Evolutionary conservation across 352 stramenopile genomes (phyloP).

Genomic region (Sclerospora graminicola): DNA sequence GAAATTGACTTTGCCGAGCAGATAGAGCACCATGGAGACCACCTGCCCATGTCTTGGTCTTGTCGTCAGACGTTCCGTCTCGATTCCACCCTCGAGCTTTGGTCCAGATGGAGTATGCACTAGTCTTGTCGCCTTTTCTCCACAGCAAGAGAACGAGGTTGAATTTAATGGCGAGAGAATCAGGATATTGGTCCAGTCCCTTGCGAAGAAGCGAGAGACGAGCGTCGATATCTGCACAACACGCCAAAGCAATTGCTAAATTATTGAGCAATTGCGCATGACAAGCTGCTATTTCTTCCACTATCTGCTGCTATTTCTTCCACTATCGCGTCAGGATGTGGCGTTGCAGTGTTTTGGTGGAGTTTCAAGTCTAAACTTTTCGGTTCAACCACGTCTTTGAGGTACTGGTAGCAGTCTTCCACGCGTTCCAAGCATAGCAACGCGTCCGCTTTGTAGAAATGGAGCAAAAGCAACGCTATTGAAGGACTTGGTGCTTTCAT

Average conservation of each 20-base stretch:
- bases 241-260: slow-evolving; percentile 42
- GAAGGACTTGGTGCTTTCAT: background rate
- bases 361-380: slow-evolving; percentile 13
- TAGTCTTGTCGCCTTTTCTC: slow-evolving; percentile 32
- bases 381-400: slow-evolving; percentile 26
- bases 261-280: slow-evolving; percentile 72
- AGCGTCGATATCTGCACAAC: slow-evolving; percentile 22
- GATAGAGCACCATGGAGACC: slow-evolving; percentile 21
- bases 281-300: slow-evolving; percentile 22
- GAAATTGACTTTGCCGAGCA: background rate
- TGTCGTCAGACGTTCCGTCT: slow-evolving; percentile 16
- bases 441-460: slow-evolving; percentile 66
- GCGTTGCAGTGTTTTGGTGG: background rate
- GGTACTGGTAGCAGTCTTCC: slow-evolving; percentile 34
- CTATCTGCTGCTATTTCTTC: slow-evolving; percentile 18
- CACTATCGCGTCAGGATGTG: background rate
- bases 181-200: slow-evolving; percentile 31
- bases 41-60: background rate
- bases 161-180: slow-evolving; percentile 38
- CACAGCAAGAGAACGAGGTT: slow-evolving; percentile 74
- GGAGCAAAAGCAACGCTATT: slow-evolving; percentile 15
- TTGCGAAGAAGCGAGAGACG: slow-evolving; percentile 35
- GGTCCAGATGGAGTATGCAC: slow-evolving; percentile 57
- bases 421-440: slow-evolving; percentile 69
- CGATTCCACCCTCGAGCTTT: slow-evolving; percentile 47